A percentile compares a stretch with the other conserved stretches of the same genome.
Conservation (phyloP, 371 early-diverging fungal genomes). For the Rhizopus arrhizus region DNA sequence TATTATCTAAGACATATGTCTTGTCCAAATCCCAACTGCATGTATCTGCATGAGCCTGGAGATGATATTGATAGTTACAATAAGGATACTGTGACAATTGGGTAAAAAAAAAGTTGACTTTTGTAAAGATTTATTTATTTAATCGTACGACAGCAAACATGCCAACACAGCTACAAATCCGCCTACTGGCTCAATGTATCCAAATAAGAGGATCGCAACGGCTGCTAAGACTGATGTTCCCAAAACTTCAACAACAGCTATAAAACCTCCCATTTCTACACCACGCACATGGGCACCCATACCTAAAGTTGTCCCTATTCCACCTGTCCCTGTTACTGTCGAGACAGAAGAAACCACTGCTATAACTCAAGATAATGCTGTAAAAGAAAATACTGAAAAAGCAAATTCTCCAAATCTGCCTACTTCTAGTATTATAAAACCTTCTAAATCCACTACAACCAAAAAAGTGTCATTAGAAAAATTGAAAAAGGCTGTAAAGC, state of each 20-base stretch:
- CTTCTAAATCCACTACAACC: conserved; percentile 8
- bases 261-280: conserved; percentile 12
- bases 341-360: conserved; percentile 9
- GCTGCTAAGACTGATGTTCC: conserved; percentile 8
- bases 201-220: conserved; percentile 39
- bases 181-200: conserved; percentile 20
- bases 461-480: conserved; percentile 6
- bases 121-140: background rate
- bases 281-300: conserved; percentile 47
- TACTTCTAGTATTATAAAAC: conserved; percentile 3
- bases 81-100: conserved; percentile 52
- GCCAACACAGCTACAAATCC: conserved; percentile 21
- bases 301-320: conserved; percentile 39
- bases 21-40: conserved; percentile 83
- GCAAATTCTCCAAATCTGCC: background rate
- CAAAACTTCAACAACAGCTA: conserved; percentile 1
- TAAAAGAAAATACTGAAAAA: background rate
- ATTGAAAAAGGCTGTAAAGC: conserved; percentile 3
- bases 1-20: conserved; percentile 77
- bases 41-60: conserved; percentile 86
- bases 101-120: conserved; percentile 38
- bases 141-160: conserved; percentile 22
- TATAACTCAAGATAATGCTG: background rate
- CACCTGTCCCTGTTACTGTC: conserved; percentile 20
- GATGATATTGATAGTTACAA: conserved; percentile 77